Percentiles rank a stretch among this genome's conserved stretches.
These are phyloP conservation scores for Zychaea mexicana DNA, from an alignment of 371 early-diverging fungal genomes.

Conservation along the genomic window DNA sequence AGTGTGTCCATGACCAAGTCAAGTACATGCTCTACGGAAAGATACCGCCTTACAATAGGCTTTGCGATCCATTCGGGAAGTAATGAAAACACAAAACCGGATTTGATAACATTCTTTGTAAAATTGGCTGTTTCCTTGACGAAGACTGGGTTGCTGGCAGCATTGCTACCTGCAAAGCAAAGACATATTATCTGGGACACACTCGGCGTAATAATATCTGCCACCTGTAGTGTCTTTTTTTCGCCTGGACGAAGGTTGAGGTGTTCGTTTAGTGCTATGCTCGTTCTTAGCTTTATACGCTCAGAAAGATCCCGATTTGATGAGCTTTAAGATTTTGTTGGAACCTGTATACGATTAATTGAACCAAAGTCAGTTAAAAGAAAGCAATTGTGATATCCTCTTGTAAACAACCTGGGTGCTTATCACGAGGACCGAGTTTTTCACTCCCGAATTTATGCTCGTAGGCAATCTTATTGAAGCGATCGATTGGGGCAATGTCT, in stretches of 20 bases:
- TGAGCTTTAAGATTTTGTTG: constrained; percentile 36
- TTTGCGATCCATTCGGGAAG: constrained; percentile 30
- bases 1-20: constrained; percentile 30
- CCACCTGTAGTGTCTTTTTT: constrained; percentile 9
- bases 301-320: constrained; percentile 31
- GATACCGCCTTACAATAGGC: constrained; percentile 18
- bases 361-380: no score
- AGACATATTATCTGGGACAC: constrained; percentile 29
- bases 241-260: constrained; percentile 23
- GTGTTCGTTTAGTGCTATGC: constrained; percentile 11
- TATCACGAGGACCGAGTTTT: not conserved
- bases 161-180: constrained; percentile 34
- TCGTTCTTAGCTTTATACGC: constrained; percentile 24
- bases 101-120: constrained; percentile 30
- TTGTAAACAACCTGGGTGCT: constrained; percentile 2
- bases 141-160: constrained; percentile 18
- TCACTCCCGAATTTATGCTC: constrained; percentile 6
- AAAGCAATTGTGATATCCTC: not conserved
- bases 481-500: constrained; percentile 2
- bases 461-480: constrained; percentile 1
- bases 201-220: constrained; percentile 11
- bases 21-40: constrained; percentile 32
- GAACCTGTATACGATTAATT: not conserved
- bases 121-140: constrained; percentile 28
- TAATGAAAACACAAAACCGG: constrained; percentile 15